Conservation (phyloP, 768 basidiomycete species). For the Mycena alexandri region DNA sequence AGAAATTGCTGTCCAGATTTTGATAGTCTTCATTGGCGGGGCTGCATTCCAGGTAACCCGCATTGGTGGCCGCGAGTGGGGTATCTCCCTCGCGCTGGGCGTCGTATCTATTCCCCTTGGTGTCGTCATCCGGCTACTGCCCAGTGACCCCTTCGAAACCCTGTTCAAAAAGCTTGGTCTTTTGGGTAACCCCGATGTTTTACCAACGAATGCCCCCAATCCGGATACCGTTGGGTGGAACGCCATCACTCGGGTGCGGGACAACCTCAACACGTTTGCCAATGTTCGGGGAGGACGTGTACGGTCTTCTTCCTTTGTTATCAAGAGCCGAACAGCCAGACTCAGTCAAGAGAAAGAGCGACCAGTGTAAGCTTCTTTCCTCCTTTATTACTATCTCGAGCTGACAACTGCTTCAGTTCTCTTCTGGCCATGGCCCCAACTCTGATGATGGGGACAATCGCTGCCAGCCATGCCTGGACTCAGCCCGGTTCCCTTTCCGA, state of each 20-base stretch:
- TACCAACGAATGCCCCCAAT: slow-evolving; percentile 75
- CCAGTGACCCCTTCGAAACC: slow-evolving; percentile 83
- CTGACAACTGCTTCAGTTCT: slow-evolving; percentile 45
- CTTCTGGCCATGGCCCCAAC: slow-evolving; percentile 84
- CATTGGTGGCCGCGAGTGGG: slow-evolving; percentile 91
- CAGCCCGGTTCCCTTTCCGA: slow-evolving; percentile 73
- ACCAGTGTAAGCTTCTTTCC: slow-evolving; percentile 52
- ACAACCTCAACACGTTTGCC: slow-evolving; percentile 87
- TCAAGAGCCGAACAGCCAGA: slow-evolving; percentile 80
- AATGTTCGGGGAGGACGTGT: slow-evolving; percentile 91
- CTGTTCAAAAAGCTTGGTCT: slow-evolving; percentile 68
- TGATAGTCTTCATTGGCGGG: slow-evolving; percentile 93
- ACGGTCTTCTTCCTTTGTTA: slow-evolving; percentile 86
- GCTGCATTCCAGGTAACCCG: slow-evolving; percentile 90
- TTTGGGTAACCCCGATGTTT: slow-evolving; percentile 71
- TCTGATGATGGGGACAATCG: slow-evolving; percentile 79
- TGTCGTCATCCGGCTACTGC: slow-evolving; percentile 81
- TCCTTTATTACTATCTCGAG: neutral
- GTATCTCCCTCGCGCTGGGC: slow-evolving; percentile 90
- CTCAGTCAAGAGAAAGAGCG: slow-evolving; percentile 63
- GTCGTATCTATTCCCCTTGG: slow-evolving; percentile 91
- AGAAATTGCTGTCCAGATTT: slow-evolving; percentile 90
- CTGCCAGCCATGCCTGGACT: slow-evolving; percentile 73
- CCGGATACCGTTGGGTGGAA: slow-evolving; percentile 71
- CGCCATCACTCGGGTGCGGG: slow-evolving; percentile 85